A percentile compares a stretch with the other conserved stretches of the same genome.
Conservation (phyloP, 495 filamentous ascomycete species). For the Trichoderma orchidacearum region DNA sequence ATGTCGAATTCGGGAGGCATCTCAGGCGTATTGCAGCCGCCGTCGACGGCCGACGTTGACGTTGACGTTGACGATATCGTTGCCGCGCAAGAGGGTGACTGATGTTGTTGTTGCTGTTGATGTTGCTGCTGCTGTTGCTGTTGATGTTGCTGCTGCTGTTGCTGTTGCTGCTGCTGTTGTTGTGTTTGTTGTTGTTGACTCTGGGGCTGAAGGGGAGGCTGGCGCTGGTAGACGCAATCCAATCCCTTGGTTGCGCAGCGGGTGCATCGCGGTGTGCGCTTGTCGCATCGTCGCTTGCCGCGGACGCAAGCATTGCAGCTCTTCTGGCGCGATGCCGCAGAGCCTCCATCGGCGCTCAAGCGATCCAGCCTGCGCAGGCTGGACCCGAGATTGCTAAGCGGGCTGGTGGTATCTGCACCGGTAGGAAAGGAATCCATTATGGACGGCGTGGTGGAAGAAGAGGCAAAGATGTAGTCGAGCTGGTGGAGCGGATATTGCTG, state of each 20-base stretch:
- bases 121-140: not conserved
- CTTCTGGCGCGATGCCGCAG: constrained; percentile 16
- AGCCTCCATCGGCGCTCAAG: not conserved
- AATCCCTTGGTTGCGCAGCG: constrained; percentile 17
- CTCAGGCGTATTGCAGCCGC: not conserved
- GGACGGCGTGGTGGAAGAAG: not conserved
- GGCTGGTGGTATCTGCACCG: not conserved
- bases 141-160: not conserved
- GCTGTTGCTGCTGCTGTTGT: not conserved
- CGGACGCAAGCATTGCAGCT: constrained; percentile 24
- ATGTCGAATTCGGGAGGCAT: not conserved
- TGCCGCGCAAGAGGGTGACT: not conserved
- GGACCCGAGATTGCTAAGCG: not conserved
- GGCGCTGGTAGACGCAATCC: constrained; percentile 14
- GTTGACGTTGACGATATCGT: not conserved
- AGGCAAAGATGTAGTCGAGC: not conserved
- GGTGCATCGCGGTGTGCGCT: constrained; percentile 16
- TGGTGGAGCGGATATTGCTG: no score
- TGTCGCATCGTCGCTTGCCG: constrained; percentile 23
- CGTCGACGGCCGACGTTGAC: not conserved
- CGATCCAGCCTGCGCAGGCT: not conserved
- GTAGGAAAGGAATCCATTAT: not conserved
- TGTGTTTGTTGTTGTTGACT: not conserved
- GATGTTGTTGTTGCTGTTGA: not conserved
- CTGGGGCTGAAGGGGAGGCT: not conserved